Evolutionary conservation across 2,329 filamentous ascomycete species (phyloP), one percentile per base, ranked within the genome.

Genomic region (Alternaria dauci): DNA sequence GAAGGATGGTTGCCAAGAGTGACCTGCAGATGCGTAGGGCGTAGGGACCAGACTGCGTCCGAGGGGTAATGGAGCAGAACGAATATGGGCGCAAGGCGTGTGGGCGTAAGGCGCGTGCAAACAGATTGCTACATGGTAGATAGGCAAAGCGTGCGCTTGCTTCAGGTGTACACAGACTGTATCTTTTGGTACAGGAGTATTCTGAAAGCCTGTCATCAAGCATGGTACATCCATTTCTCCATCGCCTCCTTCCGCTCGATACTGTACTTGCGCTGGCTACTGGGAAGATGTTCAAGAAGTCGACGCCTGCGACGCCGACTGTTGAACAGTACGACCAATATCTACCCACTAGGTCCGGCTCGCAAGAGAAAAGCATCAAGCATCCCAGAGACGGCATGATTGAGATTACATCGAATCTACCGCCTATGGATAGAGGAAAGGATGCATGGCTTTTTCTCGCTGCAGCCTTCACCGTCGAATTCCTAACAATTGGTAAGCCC

Each of bases 391-490:
- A 38, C 3, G 1, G 3, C 14, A 6, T 32, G 9, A 25, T 11
- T 30, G 3, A 42, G 11, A 4, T 25, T 12, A n/a, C 46, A 25
- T n/a, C 32, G 20, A 23, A 50, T 12, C 52, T 70, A 8, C 68
- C 68, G 16, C 65, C 66, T 4, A 56, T 60, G 8, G 68, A 70
- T 48, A 44, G 52, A 18, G 66, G 68, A 14, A 67, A 60, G 43
- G 59, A 68, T 30, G 65, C 68, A 34, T 69, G 65, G 63, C 59
- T 68, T 8, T 68, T 66, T 25, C 38, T 70, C 4, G 30, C 53
- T 6, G 63, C 62, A 2, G 82, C 81, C 53, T 85, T 83, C 63
- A 61, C 84, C 6, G 74, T 86, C 16, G 84, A 87, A 60, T 76
- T 81, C 32, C 70, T 85, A 9, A 50, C 46, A 12, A 36, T 50